These are phyloP conservation scores for Populus trichocarpa DNA, from an alignment of 441 rosid species.

Conservation along the genomic window DNA sequence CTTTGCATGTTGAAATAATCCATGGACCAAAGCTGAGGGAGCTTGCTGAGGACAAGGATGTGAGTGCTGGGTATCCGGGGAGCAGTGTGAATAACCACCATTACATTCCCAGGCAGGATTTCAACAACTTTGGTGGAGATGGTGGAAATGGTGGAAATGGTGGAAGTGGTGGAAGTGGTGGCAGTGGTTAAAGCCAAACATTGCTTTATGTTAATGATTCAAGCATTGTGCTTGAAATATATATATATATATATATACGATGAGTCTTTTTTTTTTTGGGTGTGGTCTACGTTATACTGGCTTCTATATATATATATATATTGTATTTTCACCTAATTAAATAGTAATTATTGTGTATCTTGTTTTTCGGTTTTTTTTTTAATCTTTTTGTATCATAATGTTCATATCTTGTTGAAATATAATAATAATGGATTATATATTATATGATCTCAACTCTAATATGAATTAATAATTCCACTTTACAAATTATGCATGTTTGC, in stretches of 20 bases:
- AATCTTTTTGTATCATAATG: not conserved
- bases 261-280: not conserved
- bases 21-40: not conserved
- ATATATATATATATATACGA: too few relatives aligned
- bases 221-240: not conserved
- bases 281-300: not conserved
- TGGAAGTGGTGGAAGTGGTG: slow-evolving; percentile 8
- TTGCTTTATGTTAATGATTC: not conserved
- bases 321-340: not conserved
- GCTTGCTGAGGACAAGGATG: not conserved
- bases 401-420: not conserved
- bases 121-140: slow-evolving; percentile 29
- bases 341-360: not conserved
- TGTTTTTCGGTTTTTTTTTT: too few relatives aligned
- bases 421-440: too few relatives aligned
- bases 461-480: not conserved
- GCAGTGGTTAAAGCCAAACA: not conserved
- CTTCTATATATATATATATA: not conserved
- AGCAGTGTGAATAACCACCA: slow-evolving; percentile 45
- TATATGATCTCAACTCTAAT: not conserved
- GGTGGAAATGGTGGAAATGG: slow-evolving; percentile 15
- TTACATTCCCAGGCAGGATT: slow-evolving; percentile 50
- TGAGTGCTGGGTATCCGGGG: slow-evolving; percentile 21
- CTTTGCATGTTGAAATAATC: not conserved
- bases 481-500: not conserved